These are phyloP conservation scores for Petrea volubilis DNA, from an alignment of 257 asterid genomes.

Conservation along the genomic window DNA sequence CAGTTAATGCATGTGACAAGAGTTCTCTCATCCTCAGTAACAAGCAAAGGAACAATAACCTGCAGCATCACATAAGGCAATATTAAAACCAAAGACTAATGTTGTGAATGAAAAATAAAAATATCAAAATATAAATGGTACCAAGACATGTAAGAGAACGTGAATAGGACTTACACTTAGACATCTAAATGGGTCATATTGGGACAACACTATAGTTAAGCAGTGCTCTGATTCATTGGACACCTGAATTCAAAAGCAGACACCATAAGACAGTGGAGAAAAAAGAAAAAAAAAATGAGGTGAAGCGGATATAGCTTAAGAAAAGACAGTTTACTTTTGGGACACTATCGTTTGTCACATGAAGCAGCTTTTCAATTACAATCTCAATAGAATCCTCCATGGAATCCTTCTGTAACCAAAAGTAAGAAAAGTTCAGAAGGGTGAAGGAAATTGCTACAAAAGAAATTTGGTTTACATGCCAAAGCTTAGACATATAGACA, in stretches of 20 bases:
- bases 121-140: background rate
- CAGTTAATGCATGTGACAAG: conserved; percentile 96
- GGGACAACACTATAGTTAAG: conserved; percentile 73
- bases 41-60: conserved; percentile 95
- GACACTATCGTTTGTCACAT: conserved; percentile 70
- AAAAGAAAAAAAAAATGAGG: background rate
- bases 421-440: background rate
- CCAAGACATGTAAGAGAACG: conserved; percentile 1
- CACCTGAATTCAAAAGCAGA: conserved; percentile 50
- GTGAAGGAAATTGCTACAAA: conserved; percentile 4
- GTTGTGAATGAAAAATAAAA: background rate
- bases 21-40: conserved; percentile 94
- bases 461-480: background rate
- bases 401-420: conserved; percentile 61
- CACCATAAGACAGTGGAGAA: conserved; percentile 24
- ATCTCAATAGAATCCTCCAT: conserved; percentile 97
- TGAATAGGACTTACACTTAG: conserved; percentile 65
- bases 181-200: conserved; percentile 89
- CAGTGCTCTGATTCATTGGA: conserved; percentile 91
- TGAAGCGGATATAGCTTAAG: conserved; percentile 19
- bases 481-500: conserved; percentile 6
- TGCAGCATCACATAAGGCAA: conserved; percentile 34
- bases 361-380: conserved; percentile 88
- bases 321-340: conserved; percentile 59
- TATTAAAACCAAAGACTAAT: background rate